A percentile compares a stretch with the other conserved stretches of the same genome.
Evolutionary conservation across 331 rosid genomes (phyloP).

Genomic region (Telfairia occidentalis): DNA sequence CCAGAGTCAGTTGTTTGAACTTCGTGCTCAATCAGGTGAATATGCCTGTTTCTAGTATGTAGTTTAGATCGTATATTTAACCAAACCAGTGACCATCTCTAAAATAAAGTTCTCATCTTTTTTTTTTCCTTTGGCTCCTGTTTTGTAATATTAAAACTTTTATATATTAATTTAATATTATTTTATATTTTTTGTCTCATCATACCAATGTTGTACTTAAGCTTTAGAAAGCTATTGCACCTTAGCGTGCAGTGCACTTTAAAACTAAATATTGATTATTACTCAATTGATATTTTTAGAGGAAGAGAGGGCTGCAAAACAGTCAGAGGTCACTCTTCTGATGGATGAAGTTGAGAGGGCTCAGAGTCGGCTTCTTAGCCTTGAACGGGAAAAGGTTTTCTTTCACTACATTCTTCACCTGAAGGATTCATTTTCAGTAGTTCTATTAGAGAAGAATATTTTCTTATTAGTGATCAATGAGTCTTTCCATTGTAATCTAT

Average conservation of each 20-base stretch:
- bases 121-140: neutral
- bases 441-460: neutral
- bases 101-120: neutral
- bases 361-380: constrained; percentile 76
- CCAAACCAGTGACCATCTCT: neutral
- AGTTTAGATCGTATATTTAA: neutral
- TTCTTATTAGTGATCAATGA: neutral
- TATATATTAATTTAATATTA: neutral
- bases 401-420: neutral
- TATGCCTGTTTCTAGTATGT: constrained; percentile 16
- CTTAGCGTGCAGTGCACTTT: neutral
- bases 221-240: neutral
- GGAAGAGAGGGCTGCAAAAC: constrained; percentile 88
- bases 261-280: neutral
- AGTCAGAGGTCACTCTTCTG: constrained; percentile 75
- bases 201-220: neutral
- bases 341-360: constrained; percentile 99
- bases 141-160: neutral
- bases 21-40: constrained; percentile 92
- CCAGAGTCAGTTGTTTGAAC: constrained; percentile 86
- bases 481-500: neutral
- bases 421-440: neutral
- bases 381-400: constrained; percentile 91
- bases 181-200: neutral
- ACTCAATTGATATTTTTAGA: constrained; percentile 36